These are phyloP conservation scores for Zygnema cylindricum DNA, from an alignment of 139 green algal genomes.

Conservation along the genomic window DNA sequence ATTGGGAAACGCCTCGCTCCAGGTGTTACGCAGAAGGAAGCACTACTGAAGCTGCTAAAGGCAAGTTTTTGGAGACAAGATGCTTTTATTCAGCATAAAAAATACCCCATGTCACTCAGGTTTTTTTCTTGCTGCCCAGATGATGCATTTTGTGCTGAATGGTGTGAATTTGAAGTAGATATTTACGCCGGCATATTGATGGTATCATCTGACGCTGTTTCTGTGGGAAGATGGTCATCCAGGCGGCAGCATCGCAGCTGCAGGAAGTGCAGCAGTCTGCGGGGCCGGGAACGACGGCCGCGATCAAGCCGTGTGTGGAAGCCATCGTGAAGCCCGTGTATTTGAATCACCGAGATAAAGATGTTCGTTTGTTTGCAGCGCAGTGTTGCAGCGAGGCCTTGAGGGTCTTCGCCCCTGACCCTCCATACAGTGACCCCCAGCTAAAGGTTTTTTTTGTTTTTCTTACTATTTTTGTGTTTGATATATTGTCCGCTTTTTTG, in stretches of 20 bases:
- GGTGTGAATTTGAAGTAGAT: too few relatives aligned
- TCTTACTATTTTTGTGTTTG: background rate
- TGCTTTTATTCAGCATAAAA: too few relatives aligned
- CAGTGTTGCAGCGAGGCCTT: constrained; percentile 49
- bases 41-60: background rate
- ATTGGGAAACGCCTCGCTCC: background rate
- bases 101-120: too few relatives aligned
- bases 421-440: constrained; percentile 42
- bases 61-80: too few relatives aligned
- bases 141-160: too few relatives aligned
- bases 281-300: background rate
- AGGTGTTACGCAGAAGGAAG: background rate
- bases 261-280: constrained; percentile 34
- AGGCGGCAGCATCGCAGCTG: constrained; percentile 13
- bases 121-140: too few relatives aligned
- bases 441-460: constrained; percentile 52
- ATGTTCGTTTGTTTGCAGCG: constrained; percentile 59
- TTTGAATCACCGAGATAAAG: constrained; percentile 54
- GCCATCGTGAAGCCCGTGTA: constrained; percentile 25
- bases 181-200: too few relatives aligned
- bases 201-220: too few relatives aligned
- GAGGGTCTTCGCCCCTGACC: constrained; percentile 53
- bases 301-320: constrained; percentile 30
- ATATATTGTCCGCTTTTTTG: background rate
- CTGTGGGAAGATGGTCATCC: too few relatives aligned